These are phyloP conservation scores for Metarhizium sp. DNA, from an alignment of 2,329 filamentous ascomycete genomes.

Conservation along the genomic window DNA sequence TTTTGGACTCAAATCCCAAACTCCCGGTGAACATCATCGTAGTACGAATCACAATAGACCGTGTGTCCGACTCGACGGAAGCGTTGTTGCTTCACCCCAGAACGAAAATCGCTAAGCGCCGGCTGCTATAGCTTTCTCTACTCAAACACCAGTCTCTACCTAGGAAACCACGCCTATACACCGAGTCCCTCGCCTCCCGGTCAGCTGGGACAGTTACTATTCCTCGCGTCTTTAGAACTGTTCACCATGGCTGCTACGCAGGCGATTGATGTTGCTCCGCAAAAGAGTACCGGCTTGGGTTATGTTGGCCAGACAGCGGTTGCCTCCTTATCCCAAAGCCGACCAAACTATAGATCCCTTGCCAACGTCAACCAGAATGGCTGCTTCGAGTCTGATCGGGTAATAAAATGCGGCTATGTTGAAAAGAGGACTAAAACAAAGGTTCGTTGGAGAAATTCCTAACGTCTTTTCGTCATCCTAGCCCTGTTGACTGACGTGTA, in stretches of 20 bases:
- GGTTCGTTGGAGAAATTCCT: conserved; percentile 34
- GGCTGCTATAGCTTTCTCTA: neutral
- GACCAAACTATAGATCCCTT: conserved; percentile 48
- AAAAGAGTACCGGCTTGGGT: neutral
- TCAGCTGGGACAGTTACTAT: neutral
- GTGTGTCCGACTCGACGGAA: neutral
- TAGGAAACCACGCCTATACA: neutral
- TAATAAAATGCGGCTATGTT: conserved; percentile 81
- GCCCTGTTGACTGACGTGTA: conserved; percentile 6
- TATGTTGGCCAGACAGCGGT: conserved; percentile 9
- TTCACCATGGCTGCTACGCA: conserved; percentile 12
- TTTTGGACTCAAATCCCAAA: neutral
- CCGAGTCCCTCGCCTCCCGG: neutral
- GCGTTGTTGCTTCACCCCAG: neutral
- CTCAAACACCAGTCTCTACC: neutral
- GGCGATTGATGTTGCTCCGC: conserved; percentile 9
- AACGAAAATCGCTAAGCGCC: neutral
- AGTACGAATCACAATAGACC: neutral
- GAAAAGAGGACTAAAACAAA: conserved; percentile 91
- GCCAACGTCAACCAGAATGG: conserved; percentile 91
- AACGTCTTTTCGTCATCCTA: conserved; percentile 2
- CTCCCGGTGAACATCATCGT: neutral
- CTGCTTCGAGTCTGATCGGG: conserved; percentile 90
- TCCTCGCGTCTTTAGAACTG: neutral
- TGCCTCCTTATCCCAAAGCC: conserved; percentile 15